phyloP scores from a whole-genome alignment of 2,329 filamentous ascomycete species.

The Alternaria ethzedia region DNA sequence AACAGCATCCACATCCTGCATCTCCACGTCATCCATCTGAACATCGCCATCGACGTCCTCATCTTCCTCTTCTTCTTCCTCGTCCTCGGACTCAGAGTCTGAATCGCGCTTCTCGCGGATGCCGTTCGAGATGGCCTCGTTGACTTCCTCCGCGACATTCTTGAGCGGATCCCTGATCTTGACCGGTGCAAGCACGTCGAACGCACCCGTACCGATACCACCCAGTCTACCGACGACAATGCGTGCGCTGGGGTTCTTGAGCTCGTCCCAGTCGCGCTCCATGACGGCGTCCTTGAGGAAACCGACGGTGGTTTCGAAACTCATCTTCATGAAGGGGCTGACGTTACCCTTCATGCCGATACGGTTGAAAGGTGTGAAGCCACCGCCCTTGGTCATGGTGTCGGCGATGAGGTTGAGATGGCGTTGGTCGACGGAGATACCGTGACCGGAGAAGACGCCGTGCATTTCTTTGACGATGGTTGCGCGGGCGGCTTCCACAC shows the following conservation, averaged over 20 bases:
- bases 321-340: conserved; percentile 97
- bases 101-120: conserved; percentile 8
- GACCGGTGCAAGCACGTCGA: conserved; percentile 73
- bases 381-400: conserved; percentile 94
- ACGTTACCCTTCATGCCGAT: conserved; percentile 85
- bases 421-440: conserved; percentile 87
- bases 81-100: conserved; percentile 14
- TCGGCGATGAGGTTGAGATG: conserved; percentile 96
- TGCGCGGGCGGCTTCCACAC: conserved; percentile 88
- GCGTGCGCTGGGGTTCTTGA: conserved; percentile 82
- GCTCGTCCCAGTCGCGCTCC: conserved; percentile 87
- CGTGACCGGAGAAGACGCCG: conserved; percentile 86
- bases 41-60: conserved; percentile 14
- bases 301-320: conserved; percentile 94
- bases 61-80: conserved; percentile 19
- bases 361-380: conserved; percentile 90
- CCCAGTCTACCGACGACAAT: conserved; percentile 87
- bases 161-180: conserved; percentile 37
- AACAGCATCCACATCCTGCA: conserved; percentile 7
- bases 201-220: conserved; percentile 85
- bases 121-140: conserved; percentile 18
- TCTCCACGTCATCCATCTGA: conserved; percentile 19
- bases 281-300: conserved; percentile 93
- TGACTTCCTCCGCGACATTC: conserved; percentile 12
- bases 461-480: conserved; percentile 87